These are phyloP conservation scores for Metahyphopichia silvanorum DNA, from an alignment of 805 yeast species.

Conservation along the genomic window DNA sequence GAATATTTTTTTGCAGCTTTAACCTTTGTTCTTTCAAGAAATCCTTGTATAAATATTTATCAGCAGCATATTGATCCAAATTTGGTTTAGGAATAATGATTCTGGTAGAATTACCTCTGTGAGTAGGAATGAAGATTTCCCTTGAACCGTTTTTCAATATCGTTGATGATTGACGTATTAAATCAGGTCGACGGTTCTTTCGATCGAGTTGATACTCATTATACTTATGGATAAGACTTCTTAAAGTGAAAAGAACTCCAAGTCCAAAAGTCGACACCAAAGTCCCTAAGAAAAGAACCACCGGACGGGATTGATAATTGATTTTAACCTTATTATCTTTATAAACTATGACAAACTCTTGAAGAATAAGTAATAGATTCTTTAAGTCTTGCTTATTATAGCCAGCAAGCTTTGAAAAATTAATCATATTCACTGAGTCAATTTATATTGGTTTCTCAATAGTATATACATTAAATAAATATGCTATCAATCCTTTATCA, in stretches of 20 bases:
- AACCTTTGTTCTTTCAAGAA: conserved; percentile 33
- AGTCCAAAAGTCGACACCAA: conserved; percentile 39
- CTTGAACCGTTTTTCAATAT: conserved; percentile 45
- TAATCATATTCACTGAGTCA: conserved; percentile 35
- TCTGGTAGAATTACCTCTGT: conserved; percentile 30
- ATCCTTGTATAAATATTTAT: conserved; percentile 50
- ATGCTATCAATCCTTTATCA: too few species aligned
- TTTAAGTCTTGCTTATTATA: conserved; percentile 31
- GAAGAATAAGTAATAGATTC: conserved; percentile 28
- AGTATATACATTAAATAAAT: too few species aligned
- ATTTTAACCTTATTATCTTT: conserved; percentile 33
- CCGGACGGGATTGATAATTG: conserved; percentile 42
- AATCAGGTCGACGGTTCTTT: conserved; percentile 27
- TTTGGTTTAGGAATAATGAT: conserved; percentile 47
- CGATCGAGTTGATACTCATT: conserved; percentile 25
- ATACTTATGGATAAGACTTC: conserved; percentile 26
- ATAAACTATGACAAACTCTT: conserved; percentile 34
- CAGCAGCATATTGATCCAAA: conserved; percentile 52
- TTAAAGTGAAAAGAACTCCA: conserved; percentile 29
- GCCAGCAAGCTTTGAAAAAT: conserved; percentile 29
- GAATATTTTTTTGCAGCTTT: conserved; percentile 25
- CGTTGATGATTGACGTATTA: conserved; percentile 41
- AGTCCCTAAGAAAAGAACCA: conserved; percentile 38
- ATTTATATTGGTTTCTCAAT: too few species aligned
- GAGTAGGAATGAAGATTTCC: conserved; percentile 47